Base-by-base conservation (phyloP, 495 filamentous ascomycete genomes). In the Neurospora cerealis region DNA sequence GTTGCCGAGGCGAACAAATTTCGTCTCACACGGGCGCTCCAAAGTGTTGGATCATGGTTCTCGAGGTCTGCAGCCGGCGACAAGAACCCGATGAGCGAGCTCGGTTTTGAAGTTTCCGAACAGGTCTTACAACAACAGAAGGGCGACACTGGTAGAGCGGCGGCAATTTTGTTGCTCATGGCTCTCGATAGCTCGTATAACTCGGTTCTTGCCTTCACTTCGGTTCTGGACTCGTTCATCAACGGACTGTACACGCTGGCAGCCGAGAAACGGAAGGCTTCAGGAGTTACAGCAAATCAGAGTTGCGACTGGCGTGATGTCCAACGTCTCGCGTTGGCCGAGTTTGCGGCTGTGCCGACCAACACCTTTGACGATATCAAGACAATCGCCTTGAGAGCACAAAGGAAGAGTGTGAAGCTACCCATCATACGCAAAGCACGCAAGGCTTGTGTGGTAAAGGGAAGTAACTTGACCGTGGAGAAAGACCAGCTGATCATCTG, bases 141-240 rank as follows among this genome's bases (percentile, higher is more conserved):
- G 5, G 54, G 24, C 54, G 72, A 74, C 17, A 13, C 38, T 32
- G 72, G 70, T n/a, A 37, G 46, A 17, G 71, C 48, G 6, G 75
- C 73, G 19, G 75, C 75, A 13, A 75, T 74, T 19, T 34, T 77
- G 15, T 28, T 77, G 15, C 73, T 77, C 15, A 48, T 75, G 15
- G 70, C 73, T 42, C 75, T 77, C 3, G 75, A 77, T 21, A 70
- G 40, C 36, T 73, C 75, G 37, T 77, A 77, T 21, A 75, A 74
- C 46, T 41, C 73, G 15, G 75, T 75, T 19, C n/a, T 76, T 42
- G 39, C 73, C 9, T 74, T 70, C 69, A 71, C 44, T 3, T 34
- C 73, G 11, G 69, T 74, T 24, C 42, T 74, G 17, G 41, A 37
- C 34, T 71, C 24, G 3, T 71, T 74, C 32, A 38, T 71, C 10